These are phyloP conservation scores for Aspergillus felis DNA, from an alignment of 2,329 filamentous ascomycete genomes.

Conservation along the genomic window DNA sequence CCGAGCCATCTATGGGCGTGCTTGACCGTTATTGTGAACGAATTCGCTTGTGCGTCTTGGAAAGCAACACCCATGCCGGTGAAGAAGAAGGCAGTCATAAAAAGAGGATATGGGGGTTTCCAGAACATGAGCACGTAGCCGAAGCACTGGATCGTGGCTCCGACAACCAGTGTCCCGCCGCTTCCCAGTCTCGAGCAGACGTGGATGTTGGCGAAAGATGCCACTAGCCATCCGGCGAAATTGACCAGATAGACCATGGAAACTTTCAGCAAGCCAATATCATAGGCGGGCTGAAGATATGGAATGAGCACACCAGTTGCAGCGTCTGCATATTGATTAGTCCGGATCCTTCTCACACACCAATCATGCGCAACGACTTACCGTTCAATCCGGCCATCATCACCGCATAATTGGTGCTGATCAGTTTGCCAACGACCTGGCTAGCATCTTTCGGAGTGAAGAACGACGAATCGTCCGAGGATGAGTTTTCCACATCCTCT, in stretches of 20 bases:
- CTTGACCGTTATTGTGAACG: constrained; percentile 19
- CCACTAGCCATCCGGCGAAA: constrained; percentile 18
- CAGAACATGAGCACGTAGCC: constrained; percentile 23
- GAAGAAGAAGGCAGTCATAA: constrained; percentile 20
- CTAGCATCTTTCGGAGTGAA: constrained; percentile 12
- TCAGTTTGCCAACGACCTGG: constrained; percentile 16
- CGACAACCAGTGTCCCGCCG: constrained; percentile 19
- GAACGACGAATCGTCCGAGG: constrained; percentile 3
- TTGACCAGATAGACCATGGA: constrained; percentile 22
- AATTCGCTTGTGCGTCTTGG: constrained; percentile 21
- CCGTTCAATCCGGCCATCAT: constrained; percentile 19
- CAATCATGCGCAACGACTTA: background rate
- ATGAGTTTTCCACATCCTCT: background rate
- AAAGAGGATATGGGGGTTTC: constrained; percentile 18
- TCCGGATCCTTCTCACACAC: background rate
- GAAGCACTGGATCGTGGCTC: constrained; percentile 14
- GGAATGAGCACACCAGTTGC: constrained; percentile 21
- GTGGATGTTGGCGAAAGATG: constrained; percentile 22
- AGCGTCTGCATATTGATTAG: constrained; percentile 13
- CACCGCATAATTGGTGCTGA: constrained; percentile 19
- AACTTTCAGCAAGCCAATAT: constrained; percentile 17
- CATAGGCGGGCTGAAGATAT: constrained; percentile 20
- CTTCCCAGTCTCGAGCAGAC: constrained; percentile 20
- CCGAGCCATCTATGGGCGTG: constrained; percentile 22
- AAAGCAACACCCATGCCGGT: constrained; percentile 19